phyloP scores from a whole-genome alignment of 176 grass and related monocot genomes.

The Cymbopogon citratus region DNA sequence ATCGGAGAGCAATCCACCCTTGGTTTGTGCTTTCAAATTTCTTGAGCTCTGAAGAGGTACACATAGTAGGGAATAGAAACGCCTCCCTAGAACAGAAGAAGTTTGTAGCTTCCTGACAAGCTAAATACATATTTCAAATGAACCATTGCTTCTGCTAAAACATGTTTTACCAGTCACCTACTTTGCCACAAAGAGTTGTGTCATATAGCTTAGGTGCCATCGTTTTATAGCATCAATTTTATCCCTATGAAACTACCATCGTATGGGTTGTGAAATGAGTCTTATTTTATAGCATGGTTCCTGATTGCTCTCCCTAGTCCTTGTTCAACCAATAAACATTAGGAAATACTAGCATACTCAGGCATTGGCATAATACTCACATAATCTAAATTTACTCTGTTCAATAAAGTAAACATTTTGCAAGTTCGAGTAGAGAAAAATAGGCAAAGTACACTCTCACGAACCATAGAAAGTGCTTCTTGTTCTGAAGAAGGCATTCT shows the following conservation, averaged over 20 bases:
- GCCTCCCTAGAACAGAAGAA: background rate
- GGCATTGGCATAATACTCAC: background rate
- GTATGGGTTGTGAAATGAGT: background rate
- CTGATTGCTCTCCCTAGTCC: background rate
- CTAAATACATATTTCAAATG: background rate
- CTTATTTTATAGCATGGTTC: background rate
- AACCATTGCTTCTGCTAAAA: background rate
- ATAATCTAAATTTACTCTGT: background rate
- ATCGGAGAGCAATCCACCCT: too few species aligned
- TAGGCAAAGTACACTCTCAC: conserved; percentile 25
- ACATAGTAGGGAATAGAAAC: background rate
- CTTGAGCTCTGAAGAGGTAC: background rate
- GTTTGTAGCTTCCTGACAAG: background rate
- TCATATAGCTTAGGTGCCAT: background rate
- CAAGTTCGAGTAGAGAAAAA: background rate
- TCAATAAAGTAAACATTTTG: background rate
- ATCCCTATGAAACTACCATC: background rate
- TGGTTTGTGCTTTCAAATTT: background rate
- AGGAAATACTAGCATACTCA: background rate
- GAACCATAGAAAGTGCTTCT: conserved; percentile 90
- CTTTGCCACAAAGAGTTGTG: background rate
- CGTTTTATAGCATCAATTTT: background rate
- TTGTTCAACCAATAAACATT: background rate
- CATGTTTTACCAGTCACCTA: background rate
- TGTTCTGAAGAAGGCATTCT: conserved; percentile 99